Conservation (phyloP, 495 filamentous ascomycete species). For the Podospora tetraspora region DNA sequence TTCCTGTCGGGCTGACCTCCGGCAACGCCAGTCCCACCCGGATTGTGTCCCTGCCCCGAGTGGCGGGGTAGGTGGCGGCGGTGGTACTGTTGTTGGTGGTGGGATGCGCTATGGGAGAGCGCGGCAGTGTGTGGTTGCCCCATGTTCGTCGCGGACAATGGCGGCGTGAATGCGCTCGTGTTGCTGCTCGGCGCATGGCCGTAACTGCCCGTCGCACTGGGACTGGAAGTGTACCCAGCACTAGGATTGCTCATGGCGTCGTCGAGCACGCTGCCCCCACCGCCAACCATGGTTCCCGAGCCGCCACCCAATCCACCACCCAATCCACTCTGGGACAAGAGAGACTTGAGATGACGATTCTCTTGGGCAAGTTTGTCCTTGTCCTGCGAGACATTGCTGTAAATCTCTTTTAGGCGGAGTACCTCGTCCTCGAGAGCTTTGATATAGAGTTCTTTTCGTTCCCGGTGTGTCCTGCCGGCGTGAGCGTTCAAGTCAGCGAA, state of each 20-base stretch:
- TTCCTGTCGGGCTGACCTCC: conserved; percentile 25
- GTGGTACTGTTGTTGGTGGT: conserved; percentile 19
- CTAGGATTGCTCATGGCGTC: conserved; percentile 43
- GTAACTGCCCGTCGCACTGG: conserved; percentile 54
- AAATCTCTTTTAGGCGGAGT: conserved; percentile 61
- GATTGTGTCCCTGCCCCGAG: conserved; percentile 14
- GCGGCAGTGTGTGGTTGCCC: conserved; percentile 18
- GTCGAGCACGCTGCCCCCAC: conserved; percentile 38
- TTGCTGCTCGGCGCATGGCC: conserved; percentile 31
- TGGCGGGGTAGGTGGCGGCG: conserved; percentile 7
- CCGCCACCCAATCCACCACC: conserved; percentile 12
- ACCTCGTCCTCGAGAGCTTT: conserved; percentile 89
- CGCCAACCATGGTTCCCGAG: conserved; percentile 23
- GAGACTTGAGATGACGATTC: conserved; percentile 68
- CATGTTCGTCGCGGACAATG: conserved; percentile 34
- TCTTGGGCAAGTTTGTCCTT: conserved; percentile 64
- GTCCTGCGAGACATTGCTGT: conserved; percentile 55
- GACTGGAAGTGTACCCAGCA: conserved; percentile 46
- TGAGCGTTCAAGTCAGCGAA: background rate
- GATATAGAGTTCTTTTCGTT: conserved; percentile 94
- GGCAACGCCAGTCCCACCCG: conserved; percentile 1
- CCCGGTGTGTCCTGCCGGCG: conserved; percentile 70
- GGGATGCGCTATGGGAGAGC: conserved; percentile 31
- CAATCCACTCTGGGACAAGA: conserved; percentile 71
- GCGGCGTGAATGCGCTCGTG: conserved; percentile 40